phyloP scores from a whole-genome alignment of 768 basidiomycete species.

The Lentinus tigrinus region DNA sequence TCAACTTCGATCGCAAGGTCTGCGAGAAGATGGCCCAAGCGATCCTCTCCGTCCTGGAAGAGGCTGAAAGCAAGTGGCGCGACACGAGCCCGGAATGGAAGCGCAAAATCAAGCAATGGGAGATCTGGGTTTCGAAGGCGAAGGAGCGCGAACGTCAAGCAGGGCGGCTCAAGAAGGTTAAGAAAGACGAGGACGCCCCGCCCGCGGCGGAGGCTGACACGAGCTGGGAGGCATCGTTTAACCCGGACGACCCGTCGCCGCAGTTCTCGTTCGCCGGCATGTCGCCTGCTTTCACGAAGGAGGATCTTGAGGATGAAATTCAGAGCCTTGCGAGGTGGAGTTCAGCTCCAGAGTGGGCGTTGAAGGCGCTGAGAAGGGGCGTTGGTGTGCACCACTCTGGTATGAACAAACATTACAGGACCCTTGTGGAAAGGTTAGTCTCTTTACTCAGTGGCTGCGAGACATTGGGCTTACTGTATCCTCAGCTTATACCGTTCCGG shows the following conservation, averaged over 20 bases:
- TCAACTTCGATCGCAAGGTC: slow-evolving; percentile 59
- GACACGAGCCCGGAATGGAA: slow-evolving; percentile 45
- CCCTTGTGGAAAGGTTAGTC: slow-evolving; percentile 53
- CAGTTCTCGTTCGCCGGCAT: slow-evolving; percentile 60
- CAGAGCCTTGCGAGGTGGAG: slow-evolving; percentile 34
- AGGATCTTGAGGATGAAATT: slow-evolving; percentile 51
- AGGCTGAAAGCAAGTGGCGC: slow-evolving; percentile 52
- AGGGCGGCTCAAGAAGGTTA: slow-evolving; percentile 40
- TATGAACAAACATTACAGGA: slow-evolving; percentile 62
- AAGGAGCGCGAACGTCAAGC: slow-evolving; percentile 49
- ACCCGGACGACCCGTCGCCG: slow-evolving; percentile 54
- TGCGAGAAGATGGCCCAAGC: slow-evolving; percentile 54
- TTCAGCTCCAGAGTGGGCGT: slow-evolving; percentile 40
- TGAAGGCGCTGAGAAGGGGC: slow-evolving; percentile 52
- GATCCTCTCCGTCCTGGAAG: slow-evolving; percentile 37
- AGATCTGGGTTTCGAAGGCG: slow-evolving; percentile 44
- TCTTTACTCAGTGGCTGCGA: too few species aligned
- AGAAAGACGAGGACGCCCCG: slow-evolving; percentile 31
- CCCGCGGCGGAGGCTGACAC: slow-evolving; percentile 20
- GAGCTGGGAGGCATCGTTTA: slow-evolving; percentile 54
- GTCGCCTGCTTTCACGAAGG: slow-evolving; percentile 41
- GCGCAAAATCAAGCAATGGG: slow-evolving; percentile 48
- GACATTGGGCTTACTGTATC: too few species aligned
- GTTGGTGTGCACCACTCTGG: slow-evolving; percentile 71
- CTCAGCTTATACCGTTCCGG: slow-evolving; percentile 59